These are phyloP conservation scores for Penicillium tannophilum DNA, from an alignment of 495 filamentous ascomycete species.

Conservation along the genomic window DNA sequence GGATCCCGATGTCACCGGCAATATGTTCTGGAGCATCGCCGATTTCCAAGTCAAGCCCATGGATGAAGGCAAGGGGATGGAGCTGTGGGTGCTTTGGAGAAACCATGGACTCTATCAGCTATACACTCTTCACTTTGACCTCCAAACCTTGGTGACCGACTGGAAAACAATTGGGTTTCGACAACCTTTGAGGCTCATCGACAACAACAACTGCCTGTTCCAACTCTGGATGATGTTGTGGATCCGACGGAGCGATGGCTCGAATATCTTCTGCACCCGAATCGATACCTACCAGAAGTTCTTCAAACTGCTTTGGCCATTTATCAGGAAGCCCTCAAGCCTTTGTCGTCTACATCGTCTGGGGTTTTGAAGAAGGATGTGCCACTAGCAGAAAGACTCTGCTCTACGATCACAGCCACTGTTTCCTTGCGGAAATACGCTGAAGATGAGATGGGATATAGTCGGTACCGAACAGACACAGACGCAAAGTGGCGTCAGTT, in stretches of 20 bases:
- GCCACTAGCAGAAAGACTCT: constrained; percentile 66
- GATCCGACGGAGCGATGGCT: constrained; percentile 55
- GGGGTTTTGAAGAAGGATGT: constrained; percentile 45
- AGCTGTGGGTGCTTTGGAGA: constrained; percentile 88
- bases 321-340: constrained; percentile 63
- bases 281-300: constrained; percentile 71
- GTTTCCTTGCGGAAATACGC: constrained; percentile 60
- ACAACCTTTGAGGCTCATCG: constrained; percentile 65
- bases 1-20: constrained; percentile 65
- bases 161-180: constrained; percentile 74
- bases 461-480: constrained; percentile 66
- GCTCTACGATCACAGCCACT: constrained; percentile 65
- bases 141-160: constrained; percentile 49
- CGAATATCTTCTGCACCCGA: constrained; percentile 75
- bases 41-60: constrained; percentile 72
- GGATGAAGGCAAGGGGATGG: constrained; percentile 54
- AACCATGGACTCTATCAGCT: constrained; percentile 77
- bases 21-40: constrained; percentile 82
- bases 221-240: constrained; percentile 61
- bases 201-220: constrained; percentile 53
- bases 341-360: constrained; percentile 36
- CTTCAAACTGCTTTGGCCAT: constrained; percentile 80
- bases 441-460: constrained; percentile 69
- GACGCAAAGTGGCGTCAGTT: constrained; percentile 88
- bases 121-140: constrained; percentile 62